Base-by-base conservation (phyloP, 441 rosid species). In the Gossypium lobatum region DNA sequence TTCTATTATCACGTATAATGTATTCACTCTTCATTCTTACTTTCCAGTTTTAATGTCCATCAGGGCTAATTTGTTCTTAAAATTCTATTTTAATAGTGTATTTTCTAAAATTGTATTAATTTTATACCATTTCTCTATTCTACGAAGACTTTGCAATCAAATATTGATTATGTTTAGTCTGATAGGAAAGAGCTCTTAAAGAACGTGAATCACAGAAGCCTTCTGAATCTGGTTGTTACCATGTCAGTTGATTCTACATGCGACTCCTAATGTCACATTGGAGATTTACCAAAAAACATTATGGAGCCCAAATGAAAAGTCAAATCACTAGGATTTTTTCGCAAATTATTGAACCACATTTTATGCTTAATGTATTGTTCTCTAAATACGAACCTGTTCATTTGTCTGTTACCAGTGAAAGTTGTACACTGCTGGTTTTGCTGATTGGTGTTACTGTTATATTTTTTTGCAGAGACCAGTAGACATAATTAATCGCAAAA, bases 401-500 rank as follows among this genome's bases (percentile, higher is more conserved):
- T 53, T 59, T 48, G 39, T 55, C 42, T 34, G 14, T 17, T 14
- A 55, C 20, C 4, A 5, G 31, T 66, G 46, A 54, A 46, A 31
- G 20, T 70, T 39, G 25, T 58, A 62, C 21, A 73, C 48, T 80
- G 28, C 42, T 72, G 53, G n/a, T 52, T 77, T 50, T 60, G 62
- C 67, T 71, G n/a, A 74, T 76, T 60, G 63, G 37, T 78, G 71
- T 11, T 52, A 3, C 67, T 37, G 16, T 76, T 68, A 74, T 78
- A 76, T 70, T 37, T 61, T 77, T 61, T 25, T 80, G 77, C 95
- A 96, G 98, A 92, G 89, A 81, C 93, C 98, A 16, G 82, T 87
- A 21, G 87, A 89, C 72, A 81, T 95, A 71, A 68, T 89, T 54
- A 86, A 88, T 63, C 84, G 96, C 79, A 93, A 96, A 80, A 87